These are phyloP conservation scores for Crithidia brevicula DNA, from an alignment of 208 protist species.

Conservation along the genomic window DNA sequence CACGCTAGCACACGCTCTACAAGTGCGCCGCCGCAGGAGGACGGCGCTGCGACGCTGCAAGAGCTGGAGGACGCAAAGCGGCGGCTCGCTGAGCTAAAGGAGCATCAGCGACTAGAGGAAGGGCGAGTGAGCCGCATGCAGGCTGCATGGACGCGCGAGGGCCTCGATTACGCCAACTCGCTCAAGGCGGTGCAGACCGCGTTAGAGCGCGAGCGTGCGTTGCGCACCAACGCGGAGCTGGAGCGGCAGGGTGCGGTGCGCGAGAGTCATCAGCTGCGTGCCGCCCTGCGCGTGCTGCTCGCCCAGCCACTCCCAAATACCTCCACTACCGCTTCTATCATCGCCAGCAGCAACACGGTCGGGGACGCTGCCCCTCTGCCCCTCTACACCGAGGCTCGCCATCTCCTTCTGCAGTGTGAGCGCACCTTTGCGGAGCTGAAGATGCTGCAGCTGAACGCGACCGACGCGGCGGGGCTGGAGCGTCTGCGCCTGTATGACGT, in stretches of 20 bases:
- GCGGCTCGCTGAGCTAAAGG: background rate
- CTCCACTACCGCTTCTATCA: too few relatives aligned
- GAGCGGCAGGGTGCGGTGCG: slow-evolving; percentile 2
- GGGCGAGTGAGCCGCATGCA: slow-evolving; percentile 5
- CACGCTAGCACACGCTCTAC: too few relatives aligned
- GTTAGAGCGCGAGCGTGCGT: slow-evolving; percentile 27
- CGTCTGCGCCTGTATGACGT: slow-evolving; percentile 23
- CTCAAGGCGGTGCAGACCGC: slow-evolving; percentile 23
- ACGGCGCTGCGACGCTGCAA: too few relatives aligned
- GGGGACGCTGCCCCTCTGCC: slow-evolving; percentile 5
- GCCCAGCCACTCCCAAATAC: slow-evolving; percentile 6
- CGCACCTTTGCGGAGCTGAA: slow-evolving; percentile 27
- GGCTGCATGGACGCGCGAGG: slow-evolving; percentile 25
- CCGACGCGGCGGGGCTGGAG: slow-evolving; percentile 20
- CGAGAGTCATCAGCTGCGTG: slow-evolving; percentile 30
- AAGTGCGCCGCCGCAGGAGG: too few relatives aligned
- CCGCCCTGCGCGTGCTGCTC: slow-evolving; percentile 10
- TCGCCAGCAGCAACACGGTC: background rate
- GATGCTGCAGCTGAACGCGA: slow-evolving; percentile 29
- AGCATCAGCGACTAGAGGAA: background rate
- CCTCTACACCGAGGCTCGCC: slow-evolving; percentile 26
- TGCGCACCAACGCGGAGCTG: slow-evolving; percentile 29
- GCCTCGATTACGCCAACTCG: slow-evolving; percentile 13
- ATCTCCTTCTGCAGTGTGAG: slow-evolving; percentile 15
- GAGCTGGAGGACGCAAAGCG: slow-evolving; percentile 4